Evolutionary conservation across 345 rosid genomes (phyloP).

Genomic region (Gossypium longicalyx): DNA sequence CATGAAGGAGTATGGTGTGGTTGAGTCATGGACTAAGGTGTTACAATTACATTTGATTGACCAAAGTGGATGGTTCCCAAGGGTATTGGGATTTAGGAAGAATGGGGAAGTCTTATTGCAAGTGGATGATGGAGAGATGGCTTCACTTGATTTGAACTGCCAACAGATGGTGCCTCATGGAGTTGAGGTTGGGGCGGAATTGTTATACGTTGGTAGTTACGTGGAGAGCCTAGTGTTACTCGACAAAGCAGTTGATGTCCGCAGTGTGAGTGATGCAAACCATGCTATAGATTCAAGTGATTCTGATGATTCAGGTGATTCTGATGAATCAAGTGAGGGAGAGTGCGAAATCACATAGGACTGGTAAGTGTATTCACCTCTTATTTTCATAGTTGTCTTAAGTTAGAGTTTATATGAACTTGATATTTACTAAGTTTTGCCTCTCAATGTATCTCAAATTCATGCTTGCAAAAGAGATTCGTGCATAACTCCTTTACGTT

Average conservation of each 20-base stretch:
- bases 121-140: not conserved
- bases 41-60: not conserved
- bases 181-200: not conserved
- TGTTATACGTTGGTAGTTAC: not conserved
- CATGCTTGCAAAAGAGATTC: not conserved
- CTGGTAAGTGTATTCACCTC: not conserved
- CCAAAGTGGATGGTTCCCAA: not conserved
- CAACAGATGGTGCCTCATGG: not conserved
- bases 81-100: not conserved
- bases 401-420: not conserved
- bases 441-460: not conserved
- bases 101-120: not conserved
- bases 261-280: not conserved
- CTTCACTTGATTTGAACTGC: not conserved
- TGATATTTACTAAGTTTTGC: not conserved
- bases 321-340: not conserved
- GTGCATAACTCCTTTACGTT: not conserved
- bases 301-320: not conserved
- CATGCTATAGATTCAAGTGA: not conserved
- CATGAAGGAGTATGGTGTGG: conserved; percentile 1
- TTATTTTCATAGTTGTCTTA: not conserved
- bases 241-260: not conserved
- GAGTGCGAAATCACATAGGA: not conserved
- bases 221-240: conserved; percentile 9
- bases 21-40: conserved; percentile 2